These are phyloP conservation scores for Alnus rubra DNA, from an alignment of 306 rosid genomes.

Conservation along the genomic window DNA sequence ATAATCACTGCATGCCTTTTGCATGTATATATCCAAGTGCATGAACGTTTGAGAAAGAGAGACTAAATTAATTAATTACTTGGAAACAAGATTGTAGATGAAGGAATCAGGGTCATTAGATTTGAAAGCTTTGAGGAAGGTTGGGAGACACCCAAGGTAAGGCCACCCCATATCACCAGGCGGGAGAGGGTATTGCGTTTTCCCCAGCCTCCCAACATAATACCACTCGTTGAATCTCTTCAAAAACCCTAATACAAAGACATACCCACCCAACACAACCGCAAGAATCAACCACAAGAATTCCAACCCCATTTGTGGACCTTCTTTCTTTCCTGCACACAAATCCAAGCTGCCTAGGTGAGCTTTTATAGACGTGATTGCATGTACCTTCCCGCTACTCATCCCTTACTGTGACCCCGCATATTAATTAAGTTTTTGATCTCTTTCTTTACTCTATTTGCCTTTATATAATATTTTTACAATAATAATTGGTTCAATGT, in stretches of 20 bases:
- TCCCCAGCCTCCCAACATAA: neutral
- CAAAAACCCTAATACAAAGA: slow-evolving; percentile 4
- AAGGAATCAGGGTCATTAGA: slow-evolving; percentile 23
- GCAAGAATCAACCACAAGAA: neutral
- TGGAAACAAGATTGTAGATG: slow-evolving; percentile 14
- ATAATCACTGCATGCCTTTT: too few relatives aligned
- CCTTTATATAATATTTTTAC: too few relatives aligned
- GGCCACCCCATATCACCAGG: slow-evolving; percentile 32
- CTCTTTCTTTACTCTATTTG: too few relatives aligned
- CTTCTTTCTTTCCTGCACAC: neutral
- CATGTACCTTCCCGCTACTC: too few relatives aligned
- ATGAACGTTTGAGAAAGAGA: neutral
- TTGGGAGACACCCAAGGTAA: slow-evolving; percentile 1
- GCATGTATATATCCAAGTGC: too few relatives aligned
- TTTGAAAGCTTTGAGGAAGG: slow-evolving; percentile 23
- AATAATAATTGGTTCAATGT: too few relatives aligned
- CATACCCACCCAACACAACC: slow-evolving; percentile 16
- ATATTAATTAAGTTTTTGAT: too few relatives aligned
- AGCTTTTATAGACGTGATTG: too few relatives aligned
- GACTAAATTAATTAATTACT: neutral
- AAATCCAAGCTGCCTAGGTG: too few relatives aligned
- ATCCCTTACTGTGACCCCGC: too few relatives aligned
- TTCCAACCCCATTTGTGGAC: neutral
- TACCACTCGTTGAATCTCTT: neutral
- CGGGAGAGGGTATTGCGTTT: slow-evolving; percentile 12